These are phyloP conservation scores for Leptodontidium sp. DNA, from an alignment of 2,329 filamentous ascomycete species.

Conservation along the genomic window DNA sequence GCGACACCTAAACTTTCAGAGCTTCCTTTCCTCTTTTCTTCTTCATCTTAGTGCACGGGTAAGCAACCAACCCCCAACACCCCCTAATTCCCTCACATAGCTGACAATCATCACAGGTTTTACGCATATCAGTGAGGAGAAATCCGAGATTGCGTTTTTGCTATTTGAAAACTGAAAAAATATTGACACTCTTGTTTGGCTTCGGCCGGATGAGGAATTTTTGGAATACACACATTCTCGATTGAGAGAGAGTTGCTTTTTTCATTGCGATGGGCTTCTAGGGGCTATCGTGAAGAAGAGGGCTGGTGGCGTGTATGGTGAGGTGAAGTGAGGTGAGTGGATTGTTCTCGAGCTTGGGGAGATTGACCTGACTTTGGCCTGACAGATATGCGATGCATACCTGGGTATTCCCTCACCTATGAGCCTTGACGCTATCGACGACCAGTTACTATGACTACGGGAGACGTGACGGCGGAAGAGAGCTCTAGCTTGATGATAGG, in stretches of 20 bases:
- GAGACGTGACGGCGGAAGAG: too few relatives aligned
- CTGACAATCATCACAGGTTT: slow-evolving; percentile 57
- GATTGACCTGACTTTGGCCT: not conserved
- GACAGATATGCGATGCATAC: not conserved
- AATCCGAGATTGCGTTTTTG: slow-evolving; percentile 88
- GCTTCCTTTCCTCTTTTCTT: slow-evolving; percentile 47
- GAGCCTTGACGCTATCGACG: not conserved
- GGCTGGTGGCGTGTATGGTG: slow-evolving; percentile 35
- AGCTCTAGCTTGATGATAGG: too few relatives aligned
- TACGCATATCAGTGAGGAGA: slow-evolving; percentile 87
- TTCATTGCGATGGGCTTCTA: slow-evolving; percentile 60
- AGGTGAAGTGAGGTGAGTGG: not conserved
- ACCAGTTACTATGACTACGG: not conserved
- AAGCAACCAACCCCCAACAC: slow-evolving; percentile 13
- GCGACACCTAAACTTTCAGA: not conserved
- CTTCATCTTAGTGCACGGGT: slow-evolving; percentile 68
- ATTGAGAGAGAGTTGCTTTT: slow-evolving; percentile 50
- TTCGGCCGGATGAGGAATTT: slow-evolving; percentile 80
- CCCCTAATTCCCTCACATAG: slow-evolving; percentile 40
- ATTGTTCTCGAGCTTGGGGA: not conserved
- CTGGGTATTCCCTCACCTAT: not conserved
- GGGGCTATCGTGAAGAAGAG: slow-evolving; percentile 58
- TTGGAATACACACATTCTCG: slow-evolving; percentile 62
- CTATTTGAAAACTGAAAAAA: slow-evolving; percentile 62
- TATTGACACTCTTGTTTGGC: slow-evolving; percentile 78